Conservation (phyloP, 2,329 filamentous ascomycete genomes). For the Talaromyces sp. region DNA sequence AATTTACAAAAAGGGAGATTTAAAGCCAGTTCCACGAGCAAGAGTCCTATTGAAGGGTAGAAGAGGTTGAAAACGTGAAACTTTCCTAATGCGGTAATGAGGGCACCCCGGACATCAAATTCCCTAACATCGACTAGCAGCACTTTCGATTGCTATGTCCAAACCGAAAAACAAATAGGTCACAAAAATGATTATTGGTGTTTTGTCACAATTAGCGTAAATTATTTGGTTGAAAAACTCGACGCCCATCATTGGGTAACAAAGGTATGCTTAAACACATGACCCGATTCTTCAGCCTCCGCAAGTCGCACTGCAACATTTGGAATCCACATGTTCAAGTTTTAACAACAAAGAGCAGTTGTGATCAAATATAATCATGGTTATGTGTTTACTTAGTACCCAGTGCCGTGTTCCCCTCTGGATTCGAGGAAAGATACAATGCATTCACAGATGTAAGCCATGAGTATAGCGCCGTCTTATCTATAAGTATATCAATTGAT, state of each 20-base stretch:
- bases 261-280: too few relatives aligned
- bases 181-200: neutral
- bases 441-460: neutral
- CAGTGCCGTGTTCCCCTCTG: conserved; percentile 14
- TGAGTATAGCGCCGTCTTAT: neutral
- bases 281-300: too few relatives aligned
- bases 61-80: neutral
- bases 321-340: too few relatives aligned
- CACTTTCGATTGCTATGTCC: neutral
- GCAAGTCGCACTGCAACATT: too few relatives aligned
- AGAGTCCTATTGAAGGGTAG: neutral
- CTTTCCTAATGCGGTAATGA: neutral
- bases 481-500: neutral
- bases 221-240: too few relatives aligned
- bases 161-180: too few relatives aligned
- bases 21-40: neutral
- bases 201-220: too few relatives aligned
- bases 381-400: conserved; percentile 13
- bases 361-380: neutral
- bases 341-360: too few relatives aligned
- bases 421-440: neutral
- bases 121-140: too few relatives aligned
- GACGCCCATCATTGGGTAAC: too few relatives aligned
- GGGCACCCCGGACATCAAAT: too few relatives aligned
- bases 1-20: neutral